Conservation (phyloP, 2,329 filamentous ascomycete genomes). For the Curvularia lunata region DNA sequence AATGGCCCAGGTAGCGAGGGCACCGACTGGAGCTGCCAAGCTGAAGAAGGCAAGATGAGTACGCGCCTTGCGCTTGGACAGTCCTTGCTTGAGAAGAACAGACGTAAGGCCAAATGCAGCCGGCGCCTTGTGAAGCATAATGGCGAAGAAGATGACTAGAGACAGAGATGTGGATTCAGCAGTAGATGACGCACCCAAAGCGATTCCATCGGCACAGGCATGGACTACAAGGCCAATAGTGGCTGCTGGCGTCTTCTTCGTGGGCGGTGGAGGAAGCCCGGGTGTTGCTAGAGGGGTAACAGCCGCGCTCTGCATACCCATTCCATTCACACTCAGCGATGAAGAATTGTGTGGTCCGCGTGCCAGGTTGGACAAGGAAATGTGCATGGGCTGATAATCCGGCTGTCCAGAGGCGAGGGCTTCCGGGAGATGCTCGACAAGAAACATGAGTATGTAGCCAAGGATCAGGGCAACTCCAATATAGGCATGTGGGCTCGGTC, state of each 20-base stretch:
- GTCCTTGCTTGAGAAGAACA: constrained; percentile 85
- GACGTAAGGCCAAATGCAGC: constrained; percentile 95
- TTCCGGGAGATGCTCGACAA: constrained; percentile 70
- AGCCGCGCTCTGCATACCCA: constrained; percentile 34
- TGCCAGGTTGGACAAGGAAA: constrained; percentile 83
- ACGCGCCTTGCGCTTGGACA: constrained; percentile 83
- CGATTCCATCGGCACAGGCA: constrained; percentile 92
- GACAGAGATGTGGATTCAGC: constrained; percentile 70
- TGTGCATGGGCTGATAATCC: constrained; percentile 76
- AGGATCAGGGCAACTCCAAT: constrained; percentile 86
- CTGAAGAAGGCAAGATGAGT: constrained; percentile 91
- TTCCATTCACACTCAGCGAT: constrained; percentile 43
- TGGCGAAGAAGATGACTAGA: constrained; percentile 91
- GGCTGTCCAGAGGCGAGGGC: constrained; percentile 59
- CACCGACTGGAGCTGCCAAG: constrained; percentile 85
- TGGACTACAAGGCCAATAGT: constrained; percentile 96
- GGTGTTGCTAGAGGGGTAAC: constrained; percentile 41
- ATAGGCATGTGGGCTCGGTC: constrained; percentile 67
- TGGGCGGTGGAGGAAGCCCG: constrained; percentile 43
- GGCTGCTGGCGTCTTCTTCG: constrained; percentile 52
- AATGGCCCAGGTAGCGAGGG: constrained; percentile 80
- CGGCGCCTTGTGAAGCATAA: constrained; percentile 97
- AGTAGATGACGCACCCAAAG: constrained; percentile 81
- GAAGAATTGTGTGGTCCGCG: constrained; percentile 54
- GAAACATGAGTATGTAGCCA: constrained; percentile 95